Conservation (phyloP, 2,329 filamentous ascomycete genomes). For the Fusarium sp. region DNA sequence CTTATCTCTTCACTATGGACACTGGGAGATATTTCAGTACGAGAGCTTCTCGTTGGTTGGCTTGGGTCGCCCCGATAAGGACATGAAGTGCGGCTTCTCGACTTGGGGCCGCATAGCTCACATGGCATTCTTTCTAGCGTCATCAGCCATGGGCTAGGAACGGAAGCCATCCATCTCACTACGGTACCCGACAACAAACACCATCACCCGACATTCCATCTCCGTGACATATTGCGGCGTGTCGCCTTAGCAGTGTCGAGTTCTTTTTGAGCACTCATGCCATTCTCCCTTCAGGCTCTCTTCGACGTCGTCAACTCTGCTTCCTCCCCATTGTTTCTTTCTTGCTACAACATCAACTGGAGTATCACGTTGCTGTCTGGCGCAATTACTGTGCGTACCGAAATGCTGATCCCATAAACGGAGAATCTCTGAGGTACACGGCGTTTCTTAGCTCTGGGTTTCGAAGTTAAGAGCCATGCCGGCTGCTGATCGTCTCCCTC, state of each 20-base stretch:
- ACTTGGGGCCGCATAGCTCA: conserved; percentile 20
- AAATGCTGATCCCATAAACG: conserved; percentile 7
- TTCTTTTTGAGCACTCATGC: not conserved
- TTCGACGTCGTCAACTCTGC: not conserved
- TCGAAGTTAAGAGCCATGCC: conserved; percentile 3
- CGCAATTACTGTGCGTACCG: not conserved
- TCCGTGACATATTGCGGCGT: conserved; percentile 11
- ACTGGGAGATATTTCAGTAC: conserved; percentile 11
- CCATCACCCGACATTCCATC: conserved; percentile 27
- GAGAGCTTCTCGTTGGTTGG: conserved; percentile 13
- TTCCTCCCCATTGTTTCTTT: not conserved
- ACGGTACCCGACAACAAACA: conserved; percentile 11
- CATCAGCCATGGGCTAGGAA: conserved; percentile 20
- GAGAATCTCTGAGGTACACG: not conserved
- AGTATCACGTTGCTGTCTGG: not conserved
- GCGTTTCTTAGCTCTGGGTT: conserved; percentile 5
- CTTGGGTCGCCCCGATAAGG: conserved; percentile 24
- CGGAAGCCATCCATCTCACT: conserved; percentile 21
- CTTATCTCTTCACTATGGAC: conserved; percentile 7
- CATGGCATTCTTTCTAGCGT: conserved; percentile 37
- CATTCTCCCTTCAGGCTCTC: not conserved
- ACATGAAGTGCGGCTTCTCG: conserved; percentile 29
- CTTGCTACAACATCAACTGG: not conserved
- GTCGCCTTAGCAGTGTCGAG: not conserved
- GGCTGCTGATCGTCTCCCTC: conserved; percentile 14